phyloP scores from a whole-genome alignment of 2,329 filamentous ascomycete species.

The Colletotrichum ledebouriae region DNA sequence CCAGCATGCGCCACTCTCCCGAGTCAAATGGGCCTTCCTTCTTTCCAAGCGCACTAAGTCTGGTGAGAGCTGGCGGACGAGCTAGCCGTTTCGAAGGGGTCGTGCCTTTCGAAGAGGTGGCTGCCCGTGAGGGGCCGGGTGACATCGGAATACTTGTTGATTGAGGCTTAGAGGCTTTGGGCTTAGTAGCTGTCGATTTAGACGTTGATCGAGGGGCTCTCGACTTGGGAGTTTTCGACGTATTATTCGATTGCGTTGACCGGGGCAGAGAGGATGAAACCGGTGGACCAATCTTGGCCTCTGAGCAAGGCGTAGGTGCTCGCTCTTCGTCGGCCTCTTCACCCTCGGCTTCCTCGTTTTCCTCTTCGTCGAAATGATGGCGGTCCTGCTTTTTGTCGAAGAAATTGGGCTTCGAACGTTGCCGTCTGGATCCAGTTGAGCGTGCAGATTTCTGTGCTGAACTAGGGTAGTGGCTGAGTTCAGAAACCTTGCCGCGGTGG shows the following conservation, averaged over 20 bases:
- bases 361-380: constrained; percentile 36
- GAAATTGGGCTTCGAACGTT: constrained; percentile 59
- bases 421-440: constrained; percentile 55
- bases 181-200: neutral
- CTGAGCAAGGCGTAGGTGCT: too few species aligned
- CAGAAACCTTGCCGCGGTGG: constrained; percentile 37
- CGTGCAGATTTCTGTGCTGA: constrained; percentile 43
- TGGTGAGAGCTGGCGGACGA: too few species aligned
- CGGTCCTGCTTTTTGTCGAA: constrained; percentile 53
- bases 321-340: neutral
- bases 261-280: neutral
- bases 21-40: constrained; percentile 57
- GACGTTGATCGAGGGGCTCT: too few species aligned
- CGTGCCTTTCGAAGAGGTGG: constrained; percentile 2
- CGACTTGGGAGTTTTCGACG: neutral
- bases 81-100: neutral
- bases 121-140: too few species aligned
- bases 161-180: neutral
- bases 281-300: too few species aligned
- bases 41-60: neutral
- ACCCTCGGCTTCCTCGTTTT: neutral
- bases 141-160: too few species aligned
- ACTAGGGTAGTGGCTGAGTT: constrained; percentile 37
- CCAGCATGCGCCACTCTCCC: constrained; percentile 58
- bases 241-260: neutral